These are phyloP conservation scores for Leishmania lainsoni DNA, from an alignment of 208 protist species.

Conservation along the genomic window DNA sequence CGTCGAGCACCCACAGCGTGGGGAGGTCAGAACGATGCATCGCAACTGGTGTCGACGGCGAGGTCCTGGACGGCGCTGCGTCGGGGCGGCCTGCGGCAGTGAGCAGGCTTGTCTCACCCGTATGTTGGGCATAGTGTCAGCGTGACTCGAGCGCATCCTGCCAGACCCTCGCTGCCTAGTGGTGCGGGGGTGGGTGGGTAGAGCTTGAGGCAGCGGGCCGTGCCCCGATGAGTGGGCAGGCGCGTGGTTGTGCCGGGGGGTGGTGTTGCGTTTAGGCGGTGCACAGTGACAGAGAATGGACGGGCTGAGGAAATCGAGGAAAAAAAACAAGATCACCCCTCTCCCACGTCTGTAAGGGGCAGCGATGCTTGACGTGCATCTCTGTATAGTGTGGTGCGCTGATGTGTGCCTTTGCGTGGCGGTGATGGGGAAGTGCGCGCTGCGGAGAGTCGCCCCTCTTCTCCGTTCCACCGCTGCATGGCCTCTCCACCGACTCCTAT, in stretches of 20 bases:
- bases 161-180: background rate
- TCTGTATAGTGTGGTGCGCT: background rate
- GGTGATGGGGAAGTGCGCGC: background rate
- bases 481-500: background rate
- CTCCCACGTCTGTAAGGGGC: background rate
- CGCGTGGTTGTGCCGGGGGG: background rate
- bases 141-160: background rate
- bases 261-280: background rate
- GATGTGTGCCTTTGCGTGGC: background rate
- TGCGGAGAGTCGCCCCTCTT: background rate
- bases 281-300: background rate
- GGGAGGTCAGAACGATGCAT: background rate
- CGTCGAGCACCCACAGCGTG: background rate
- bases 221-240: background rate
- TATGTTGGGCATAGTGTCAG: background rate
- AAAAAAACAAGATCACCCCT: background rate
- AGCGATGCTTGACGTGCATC: background rate
- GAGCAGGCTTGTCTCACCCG: background rate
- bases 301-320: background rate
- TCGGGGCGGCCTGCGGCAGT: conserved; percentile 1
- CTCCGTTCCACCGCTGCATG: background rate
- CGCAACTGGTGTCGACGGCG: background rate
- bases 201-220: background rate
- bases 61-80: background rate
- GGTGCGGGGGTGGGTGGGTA: background rate